Percentiles rank a stretch among this genome's conserved stretches.
These are phyloP conservation scores for Periconia macrospinosa DNA, from an alignment of 2,329 filamentous ascomycete genomes.

Conservation along the genomic window DNA sequence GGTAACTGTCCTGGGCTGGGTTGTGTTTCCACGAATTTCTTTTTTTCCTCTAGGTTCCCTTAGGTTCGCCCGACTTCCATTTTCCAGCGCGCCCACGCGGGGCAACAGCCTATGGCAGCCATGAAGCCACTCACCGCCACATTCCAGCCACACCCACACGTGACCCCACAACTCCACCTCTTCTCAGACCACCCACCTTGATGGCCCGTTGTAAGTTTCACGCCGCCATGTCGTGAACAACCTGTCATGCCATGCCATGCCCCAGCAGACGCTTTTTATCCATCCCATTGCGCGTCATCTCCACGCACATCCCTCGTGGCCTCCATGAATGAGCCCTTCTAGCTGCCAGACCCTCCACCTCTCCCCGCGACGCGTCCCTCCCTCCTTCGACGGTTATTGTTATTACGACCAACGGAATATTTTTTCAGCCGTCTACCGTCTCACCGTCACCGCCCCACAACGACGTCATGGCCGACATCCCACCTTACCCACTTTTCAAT, in stretches of 20 bases:
- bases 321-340: not conserved
- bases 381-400: not conserved
- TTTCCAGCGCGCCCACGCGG: slow-evolving; percentile 9
- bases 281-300: slow-evolving; percentile 1
- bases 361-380: not conserved
- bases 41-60: not conserved
- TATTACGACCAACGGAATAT: not conserved
- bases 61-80: slow-evolving; percentile 20
- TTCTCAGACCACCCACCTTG: too few relatives aligned
- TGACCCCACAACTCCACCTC: slow-evolving; percentile 12
- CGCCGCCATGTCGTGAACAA: too few relatives aligned
- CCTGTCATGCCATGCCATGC: not conserved
- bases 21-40: slow-evolving; percentile 10
- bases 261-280: not conserved
- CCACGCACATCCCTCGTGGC: not conserved
- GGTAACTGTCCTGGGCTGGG: slow-evolving; percentile 9
- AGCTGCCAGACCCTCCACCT: not conserved
- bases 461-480: slow-evolving; percentile 36
- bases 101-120: slow-evolving; percentile 7
- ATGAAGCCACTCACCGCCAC: slow-evolving; percentile 3
- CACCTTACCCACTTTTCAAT: slow-evolving; percentile 52
- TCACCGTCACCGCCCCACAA: not conserved
- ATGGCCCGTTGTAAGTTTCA: too few relatives aligned
- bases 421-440: not conserved
- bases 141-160: not conserved